Evolutionary conservation across 176 grass and related monocot species (phyloP), one percentile per base, ranked within the genome.

Genomic region (Ensete ventricosum): DNA sequence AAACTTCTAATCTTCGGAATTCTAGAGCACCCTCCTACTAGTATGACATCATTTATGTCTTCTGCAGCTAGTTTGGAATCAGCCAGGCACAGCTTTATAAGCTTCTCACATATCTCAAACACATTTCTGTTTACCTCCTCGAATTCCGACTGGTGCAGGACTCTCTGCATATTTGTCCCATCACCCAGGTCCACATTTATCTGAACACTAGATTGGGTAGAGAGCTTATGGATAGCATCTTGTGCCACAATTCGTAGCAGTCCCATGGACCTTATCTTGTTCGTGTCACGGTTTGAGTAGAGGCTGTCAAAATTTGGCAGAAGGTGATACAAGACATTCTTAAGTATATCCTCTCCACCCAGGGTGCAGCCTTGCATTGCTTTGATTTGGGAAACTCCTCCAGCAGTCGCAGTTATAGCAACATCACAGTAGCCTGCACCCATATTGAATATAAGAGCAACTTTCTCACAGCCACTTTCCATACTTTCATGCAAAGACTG

Each of bases 311-410:
- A 86, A 51, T 84, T 78, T 1, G 89, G 86, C n/a, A 89, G 53
- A 76, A 89, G 76, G 34, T 84, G 60, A 53, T 21, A 51, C 89
- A 88, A 77, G 13, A 84, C 87, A 68, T 92, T 92, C 67, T 84
- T 86, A 82, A 92, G 89, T 2, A 88, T 84, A 51, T 88, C 89
- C 34, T 92, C 89, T 48, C 89, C 89, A 86, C 89, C 89, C 23
- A 88, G 22, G 5, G 86, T 70, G 34, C 72, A 82, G 5, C 89
- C 89, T 57, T 69, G 52, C 1, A 86, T 62, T 1, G 83, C 86
- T 72, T 75, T 88, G 79, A 89, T 92, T n/a, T 92, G 89, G 64
- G 89, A 88, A 53, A 92, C 83, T 55, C 90, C 90, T 55, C 90
- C 86, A 78, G 86, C 90, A 11, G 90, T 92, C 1, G 84, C 90